Evolutionary conservation across 257 asterid genomes (phyloP).

Genomic region (Cruciata laevipes): DNA sequence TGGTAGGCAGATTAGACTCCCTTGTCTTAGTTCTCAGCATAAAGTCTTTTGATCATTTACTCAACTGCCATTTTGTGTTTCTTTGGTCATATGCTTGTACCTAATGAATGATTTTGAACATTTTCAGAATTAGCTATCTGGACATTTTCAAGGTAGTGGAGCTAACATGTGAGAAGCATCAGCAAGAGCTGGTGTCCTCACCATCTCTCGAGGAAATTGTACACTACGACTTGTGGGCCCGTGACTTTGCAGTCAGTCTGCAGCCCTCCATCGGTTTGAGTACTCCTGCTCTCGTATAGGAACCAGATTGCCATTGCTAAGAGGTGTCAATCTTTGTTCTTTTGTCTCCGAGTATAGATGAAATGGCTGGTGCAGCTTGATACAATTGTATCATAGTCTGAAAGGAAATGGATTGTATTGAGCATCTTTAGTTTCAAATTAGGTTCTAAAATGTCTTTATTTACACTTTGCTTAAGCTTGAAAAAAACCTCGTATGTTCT

Average conservation of each 20-base stretch:
- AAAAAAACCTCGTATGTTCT: neutral
- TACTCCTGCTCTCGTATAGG: conserved; percentile 53
- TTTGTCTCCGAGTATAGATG: neutral
- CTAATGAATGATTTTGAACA: conserved; percentile 1
- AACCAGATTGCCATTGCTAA: neutral
- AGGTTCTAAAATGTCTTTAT: conserved; percentile 15
- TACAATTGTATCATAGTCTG: conserved; percentile 18
- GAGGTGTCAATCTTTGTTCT: conserved; percentile 1
- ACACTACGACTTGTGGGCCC: conserved; percentile 95
- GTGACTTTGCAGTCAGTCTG: conserved; percentile 66
- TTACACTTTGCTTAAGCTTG: conserved; percentile 1
- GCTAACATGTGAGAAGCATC: conserved; percentile 77
- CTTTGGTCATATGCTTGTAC: neutral
- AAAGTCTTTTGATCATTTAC: neutral
- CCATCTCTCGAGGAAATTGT: conserved; percentile 87
- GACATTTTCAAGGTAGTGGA: conserved; percentile 94
- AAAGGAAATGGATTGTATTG: conserved; percentile 14
- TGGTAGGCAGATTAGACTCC: neutral
- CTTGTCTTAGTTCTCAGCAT: neutral
- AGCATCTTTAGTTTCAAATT: conserved; percentile 2
- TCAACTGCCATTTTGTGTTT: neutral
- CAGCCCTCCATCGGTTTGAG: conserved; percentile 34
- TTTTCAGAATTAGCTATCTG: conserved; percentile 71
- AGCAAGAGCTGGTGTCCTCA: conserved; percentile 45
- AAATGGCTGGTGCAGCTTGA: conserved; percentile 3